phyloP scores from a whole-genome alignment of 169 alveolate genomes.

The Cryptosporidium canis region DNA sequence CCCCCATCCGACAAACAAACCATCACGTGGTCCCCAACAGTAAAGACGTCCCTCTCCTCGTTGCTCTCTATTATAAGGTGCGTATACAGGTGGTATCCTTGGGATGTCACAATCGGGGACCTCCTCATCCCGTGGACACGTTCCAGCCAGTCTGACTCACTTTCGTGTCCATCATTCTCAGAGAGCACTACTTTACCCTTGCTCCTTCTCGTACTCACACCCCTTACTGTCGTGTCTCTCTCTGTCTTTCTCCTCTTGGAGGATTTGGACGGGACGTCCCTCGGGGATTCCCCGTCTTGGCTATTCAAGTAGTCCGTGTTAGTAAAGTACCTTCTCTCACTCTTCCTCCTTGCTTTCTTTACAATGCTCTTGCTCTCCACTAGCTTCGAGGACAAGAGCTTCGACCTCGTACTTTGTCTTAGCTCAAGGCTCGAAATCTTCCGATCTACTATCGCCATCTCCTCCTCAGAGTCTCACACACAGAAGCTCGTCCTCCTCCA shows the following conservation, averaged over 20 bases:
- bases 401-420: slow-evolving; percentile 2
- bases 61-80: slow-evolving; percentile 31
- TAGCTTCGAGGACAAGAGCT: slow-evolving; percentile 6
- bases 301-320: slow-evolving; percentile 9
- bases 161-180: not conserved
- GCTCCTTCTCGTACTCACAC: not conserved
- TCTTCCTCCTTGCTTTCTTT: not conserved
- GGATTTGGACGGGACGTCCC: not conserved
- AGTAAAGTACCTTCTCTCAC: slow-evolving; percentile 11
- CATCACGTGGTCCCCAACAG: slow-evolving; percentile 68
- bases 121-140: not conserved
- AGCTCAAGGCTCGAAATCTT: slow-evolving; percentile 22
- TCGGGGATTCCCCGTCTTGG: too few species aligned
- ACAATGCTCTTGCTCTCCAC: not conserved
- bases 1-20: slow-evolving; percentile 55
- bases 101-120: slow-evolving; percentile 58
- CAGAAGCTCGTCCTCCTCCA: too few species aligned
- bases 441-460: slow-evolving; percentile 10
- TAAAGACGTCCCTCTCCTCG: slow-evolving; percentile 8
- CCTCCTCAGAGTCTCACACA: too few species aligned
- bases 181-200: not conserved
- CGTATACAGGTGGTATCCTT: slow-evolving; percentile 57
- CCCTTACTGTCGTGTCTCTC: not conserved
- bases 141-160: not conserved
- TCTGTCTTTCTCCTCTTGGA: not conserved